A percentile compares a stretch with the other conserved stretches of the same genome.
phyloP scores from a whole-genome alignment of 2,329 filamentous ascomycete genomes.

The Lecanosticta acicola region DNA sequence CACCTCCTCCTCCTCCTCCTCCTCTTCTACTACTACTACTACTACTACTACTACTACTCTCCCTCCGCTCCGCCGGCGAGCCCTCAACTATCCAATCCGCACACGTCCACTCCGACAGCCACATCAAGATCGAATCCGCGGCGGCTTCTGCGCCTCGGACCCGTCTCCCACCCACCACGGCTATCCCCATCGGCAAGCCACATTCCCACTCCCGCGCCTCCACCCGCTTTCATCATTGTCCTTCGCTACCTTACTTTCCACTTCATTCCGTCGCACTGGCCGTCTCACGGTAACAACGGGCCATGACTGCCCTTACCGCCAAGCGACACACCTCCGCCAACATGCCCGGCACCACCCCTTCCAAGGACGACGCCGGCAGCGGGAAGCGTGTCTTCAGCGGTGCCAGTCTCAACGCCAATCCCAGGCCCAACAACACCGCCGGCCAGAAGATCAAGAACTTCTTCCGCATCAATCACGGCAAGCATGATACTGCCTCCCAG shows the following conservation, averaged over 20 bases:
- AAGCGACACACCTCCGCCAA: constrained; percentile 7
- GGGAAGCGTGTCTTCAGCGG: constrained; percentile 46
- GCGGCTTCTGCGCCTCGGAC: too few species aligned
- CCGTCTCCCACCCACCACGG: neutral
- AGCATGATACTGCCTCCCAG: constrained; percentile 35
- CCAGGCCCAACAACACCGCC: constrained; percentile 45
- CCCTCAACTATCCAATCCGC: too few species aligned
- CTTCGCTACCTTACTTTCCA: neutral
- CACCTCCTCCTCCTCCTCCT: neutral
- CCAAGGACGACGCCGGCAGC: constrained; percentile 6
- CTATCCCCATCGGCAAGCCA: neutral
- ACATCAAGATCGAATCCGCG: too few species aligned
- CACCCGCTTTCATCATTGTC: neutral
- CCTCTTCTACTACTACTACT: too few species aligned
- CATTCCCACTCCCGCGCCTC: neutral
- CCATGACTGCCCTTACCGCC: constrained; percentile 3
- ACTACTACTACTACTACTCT: too few species aligned
- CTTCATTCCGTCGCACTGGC: constrained; percentile 1
- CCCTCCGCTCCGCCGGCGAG: too few species aligned
- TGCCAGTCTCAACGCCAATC: constrained; percentile 40
- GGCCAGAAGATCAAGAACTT: constrained; percentile 64
- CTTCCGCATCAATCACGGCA: constrained; percentile 56
- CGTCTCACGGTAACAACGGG: neutral
- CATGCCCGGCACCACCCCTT: constrained; percentile 22
- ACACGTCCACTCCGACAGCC: too few species aligned